These are phyloP conservation scores for Talaromyces marneffei DNA, from an alignment of 2,329 filamentous ascomycete genomes.

Conservation along the genomic window DNA sequence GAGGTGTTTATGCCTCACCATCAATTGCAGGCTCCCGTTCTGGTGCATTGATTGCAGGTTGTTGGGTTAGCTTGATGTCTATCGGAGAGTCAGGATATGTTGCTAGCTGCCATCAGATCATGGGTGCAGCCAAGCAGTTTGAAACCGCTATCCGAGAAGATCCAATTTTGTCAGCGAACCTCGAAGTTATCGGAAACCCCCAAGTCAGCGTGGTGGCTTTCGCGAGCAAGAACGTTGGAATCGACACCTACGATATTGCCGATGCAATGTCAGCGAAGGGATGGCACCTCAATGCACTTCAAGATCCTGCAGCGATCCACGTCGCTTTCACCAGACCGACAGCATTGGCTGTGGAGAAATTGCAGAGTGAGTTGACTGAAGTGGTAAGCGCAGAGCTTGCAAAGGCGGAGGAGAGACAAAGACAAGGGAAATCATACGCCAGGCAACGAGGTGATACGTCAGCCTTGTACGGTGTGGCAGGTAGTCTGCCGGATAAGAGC, in stretches of 20 bases:
- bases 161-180: constrained; percentile 62
- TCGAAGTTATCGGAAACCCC: constrained; percentile 76
- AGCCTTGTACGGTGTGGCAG: constrained; percentile 89
- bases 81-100: constrained; percentile 86
- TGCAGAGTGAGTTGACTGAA: constrained; percentile 63
- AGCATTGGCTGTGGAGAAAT: constrained; percentile 69
- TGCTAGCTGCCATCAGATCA: constrained; percentile 78
- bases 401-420: constrained; percentile 65
- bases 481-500: constrained; percentile 90
- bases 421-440: constrained; percentile 51
- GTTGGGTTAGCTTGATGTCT: constrained; percentile 87
- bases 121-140: constrained; percentile 79
- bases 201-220: constrained; percentile 90
- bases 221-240: constrained; percentile 58
- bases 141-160: constrained; percentile 65
- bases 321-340: constrained; percentile 89
- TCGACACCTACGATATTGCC: constrained; percentile 91
- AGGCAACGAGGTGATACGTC: constrained; percentile 63
- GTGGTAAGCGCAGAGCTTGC: constrained; percentile 65
- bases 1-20: constrained; percentile 91
- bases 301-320: constrained; percentile 86
- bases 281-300: constrained; percentile 94
- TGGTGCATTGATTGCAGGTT: constrained; percentile 88
- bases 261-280: constrained; percentile 78
- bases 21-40: constrained; percentile 87